Conservation (phyloP, 2,329 filamentous ascomycete species). For the Fusarium chaquense region DNA sequence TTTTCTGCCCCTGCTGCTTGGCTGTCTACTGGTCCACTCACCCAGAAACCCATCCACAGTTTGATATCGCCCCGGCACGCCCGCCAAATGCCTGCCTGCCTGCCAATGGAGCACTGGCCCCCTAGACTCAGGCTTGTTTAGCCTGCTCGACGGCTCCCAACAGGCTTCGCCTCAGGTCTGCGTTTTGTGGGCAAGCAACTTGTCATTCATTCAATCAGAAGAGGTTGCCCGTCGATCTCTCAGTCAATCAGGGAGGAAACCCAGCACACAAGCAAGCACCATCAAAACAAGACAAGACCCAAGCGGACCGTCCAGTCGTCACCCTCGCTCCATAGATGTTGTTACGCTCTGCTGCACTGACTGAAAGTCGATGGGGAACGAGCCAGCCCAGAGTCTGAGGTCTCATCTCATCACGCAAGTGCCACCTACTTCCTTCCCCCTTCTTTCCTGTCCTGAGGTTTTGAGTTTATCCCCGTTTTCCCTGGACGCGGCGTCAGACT, state of each 20-base stretch:
- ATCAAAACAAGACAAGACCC: constrained; percentile 32
- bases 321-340: constrained; percentile 9
- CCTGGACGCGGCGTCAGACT: constrained; percentile 46
- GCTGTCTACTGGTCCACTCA: constrained; percentile 36
- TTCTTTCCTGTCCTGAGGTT: constrained; percentile 40
- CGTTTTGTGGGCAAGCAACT: constrained; percentile 38
- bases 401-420: constrained; percentile 27
- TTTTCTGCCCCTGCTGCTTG: constrained; percentile 10
- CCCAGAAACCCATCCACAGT: constrained; percentile 4
- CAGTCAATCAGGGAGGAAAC: constrained; percentile 43
- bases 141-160: constrained; percentile 36
- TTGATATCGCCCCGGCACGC: constrained; percentile 35
- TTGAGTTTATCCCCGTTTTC: constrained; percentile 43
- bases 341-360: constrained; percentile 4
- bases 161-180: constrained; percentile 46
- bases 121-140: constrained; percentile 28
- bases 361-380: constrained; percentile 3
- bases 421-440: constrained; percentile 33
- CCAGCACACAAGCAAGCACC: constrained; percentile 35
- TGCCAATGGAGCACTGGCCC: constrained; percentile 19
- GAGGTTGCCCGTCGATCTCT: constrained; percentile 23
- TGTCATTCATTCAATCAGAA: constrained; percentile 41
- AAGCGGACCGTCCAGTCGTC: constrained; percentile 26
- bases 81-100: constrained; percentile 33
- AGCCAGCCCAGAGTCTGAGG: constrained; percentile 1